phyloP scores from a whole-genome alignment of 23 red algal species.

The Gracilariopsis chorda region DNA sequence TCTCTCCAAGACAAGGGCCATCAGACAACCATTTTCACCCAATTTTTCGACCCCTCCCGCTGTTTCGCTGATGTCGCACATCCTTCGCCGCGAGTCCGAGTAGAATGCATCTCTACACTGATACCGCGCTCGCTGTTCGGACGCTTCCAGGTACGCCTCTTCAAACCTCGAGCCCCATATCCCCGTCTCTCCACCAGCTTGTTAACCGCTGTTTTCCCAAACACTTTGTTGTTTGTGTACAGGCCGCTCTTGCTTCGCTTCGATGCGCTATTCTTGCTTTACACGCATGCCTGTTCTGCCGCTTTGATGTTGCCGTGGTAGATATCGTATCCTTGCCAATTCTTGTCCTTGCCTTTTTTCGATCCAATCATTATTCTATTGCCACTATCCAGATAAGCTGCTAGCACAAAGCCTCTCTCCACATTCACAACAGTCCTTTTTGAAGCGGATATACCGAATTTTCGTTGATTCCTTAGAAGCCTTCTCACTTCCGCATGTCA shows the following conservation, averaged over 20 bases:
- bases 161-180: too few relatives aligned
- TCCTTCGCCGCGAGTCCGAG: neutral
- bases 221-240: too few relatives aligned
- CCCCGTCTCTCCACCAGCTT: too few relatives aligned
- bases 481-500: constrained; percentile 41
- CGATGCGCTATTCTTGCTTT: constrained; percentile 70
- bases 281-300: constrained; percentile 49
- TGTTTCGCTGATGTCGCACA: constrained; percentile 74
- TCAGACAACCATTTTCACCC: constrained; percentile 63
- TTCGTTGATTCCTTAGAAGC: constrained; percentile 72
- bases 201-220: too few relatives aligned
- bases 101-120: neutral
- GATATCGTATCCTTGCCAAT: constrained; percentile 88
- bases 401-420: constrained; percentile 54
- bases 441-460: constrained; percentile 50
- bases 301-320: constrained; percentile 63
- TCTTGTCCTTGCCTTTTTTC: constrained; percentile 65
- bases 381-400: constrained; percentile 92
- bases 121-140: constrained; percentile 59
- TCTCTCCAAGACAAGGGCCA: constrained; percentile 58
- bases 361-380: constrained; percentile 84
- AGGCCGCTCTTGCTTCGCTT: constrained; percentile 67
- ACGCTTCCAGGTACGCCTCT: constrained; percentile 18
- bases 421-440: neutral
- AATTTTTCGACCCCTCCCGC: constrained; percentile 62